These are phyloP conservation scores for Fusarium poae DNA, from an alignment of 2,329 filamentous ascomycete genomes.

Conservation along the genomic window DNA sequence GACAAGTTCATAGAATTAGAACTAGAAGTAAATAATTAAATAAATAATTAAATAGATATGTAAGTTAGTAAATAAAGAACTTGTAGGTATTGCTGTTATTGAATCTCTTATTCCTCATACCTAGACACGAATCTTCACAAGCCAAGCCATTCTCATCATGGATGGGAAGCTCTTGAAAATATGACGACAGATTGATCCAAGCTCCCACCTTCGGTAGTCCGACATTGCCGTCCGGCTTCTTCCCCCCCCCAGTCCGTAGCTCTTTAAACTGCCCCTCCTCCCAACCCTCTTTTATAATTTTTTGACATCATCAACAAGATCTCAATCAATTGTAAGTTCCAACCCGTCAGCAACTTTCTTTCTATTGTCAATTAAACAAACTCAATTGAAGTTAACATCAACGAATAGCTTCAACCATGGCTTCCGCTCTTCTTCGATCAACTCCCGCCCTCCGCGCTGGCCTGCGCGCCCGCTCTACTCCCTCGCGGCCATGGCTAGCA, in stretches of 20 bases:
- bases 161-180: conserved; percentile 36
- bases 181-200: conserved; percentile 51
- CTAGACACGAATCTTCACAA: conserved; percentile 18
- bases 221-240: conserved; percentile 34
- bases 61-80: neutral
- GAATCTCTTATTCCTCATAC: neutral
- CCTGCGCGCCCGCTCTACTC: conserved; percentile 74
- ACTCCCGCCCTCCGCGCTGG: conserved; percentile 76
- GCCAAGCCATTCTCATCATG: conserved; percentile 12
- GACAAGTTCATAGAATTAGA: accelerated
- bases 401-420: conserved; percentile 67
- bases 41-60: neutral
- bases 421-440: conserved; percentile 79
- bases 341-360: neutral
- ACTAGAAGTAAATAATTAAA: no score
- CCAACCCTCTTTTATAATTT: conserved; percentile 25
- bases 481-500: conserved; percentile 75
- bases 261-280: conserved; percentile 34
- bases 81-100: neutral
- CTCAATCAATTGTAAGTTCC: conserved; percentile 15
- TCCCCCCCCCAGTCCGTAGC: conserved; percentile 16
- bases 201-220: conserved; percentile 46
- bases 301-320: conserved; percentile 51
- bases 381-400: conserved; percentile 10
- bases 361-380: neutral